Base-by-base conservation (phyloP, 2,329 filamentous ascomycete genomes). In the Aspergillus pseudoviridinutans region DNA sequence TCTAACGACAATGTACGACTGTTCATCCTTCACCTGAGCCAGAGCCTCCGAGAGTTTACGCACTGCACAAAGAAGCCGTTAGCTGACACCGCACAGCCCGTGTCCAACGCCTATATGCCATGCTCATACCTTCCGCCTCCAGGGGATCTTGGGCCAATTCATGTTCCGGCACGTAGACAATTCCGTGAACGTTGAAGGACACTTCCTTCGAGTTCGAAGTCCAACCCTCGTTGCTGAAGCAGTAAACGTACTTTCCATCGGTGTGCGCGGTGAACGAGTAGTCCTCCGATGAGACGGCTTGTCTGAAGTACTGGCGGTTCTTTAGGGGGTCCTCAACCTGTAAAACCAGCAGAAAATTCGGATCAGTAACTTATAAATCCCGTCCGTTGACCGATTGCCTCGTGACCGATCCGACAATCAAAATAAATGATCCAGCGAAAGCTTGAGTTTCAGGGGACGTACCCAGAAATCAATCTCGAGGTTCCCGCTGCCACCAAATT, bases 201-300 rank as follows among this genome's bases (percentile, higher is more conserved):
- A 99, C 93, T 77, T 99, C 94, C 80, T 99, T 99, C 74, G 87
- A 95, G 76, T 91, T 91, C 58, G 92, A 92, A 58, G 91, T 90
- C 92, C 93, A 99, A 76, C 94, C 89, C 82, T 97, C 93, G 79
- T 99, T 99, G 78, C 94, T 95, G 80, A 99, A 99, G 86, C 94
- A 99, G 86, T 99, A 99, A 57, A 85, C 81, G 80, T 90, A 97
- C 79, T 90, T 92, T 64, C 94, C 94, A 75, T 99, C 92, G 71
- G 87, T 79, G 67, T 83, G 81, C 53, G 94, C 92, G 42, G 87
- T 89, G 78, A 99, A 97, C 58, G 90, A 90, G 80, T 95, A 91
- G 77, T 97, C 93, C 73, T 94, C 94, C 68, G 90, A 92, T 61
- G 92, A 92, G 58, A 94, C 84, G 59, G 85, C 82, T 76, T 88